Percentiles rank a stretch among this genome's conserved stretches.
Conservation (phyloP, 2,329 filamentous ascomycete species). For the Botrytis deweyae region DNA sequence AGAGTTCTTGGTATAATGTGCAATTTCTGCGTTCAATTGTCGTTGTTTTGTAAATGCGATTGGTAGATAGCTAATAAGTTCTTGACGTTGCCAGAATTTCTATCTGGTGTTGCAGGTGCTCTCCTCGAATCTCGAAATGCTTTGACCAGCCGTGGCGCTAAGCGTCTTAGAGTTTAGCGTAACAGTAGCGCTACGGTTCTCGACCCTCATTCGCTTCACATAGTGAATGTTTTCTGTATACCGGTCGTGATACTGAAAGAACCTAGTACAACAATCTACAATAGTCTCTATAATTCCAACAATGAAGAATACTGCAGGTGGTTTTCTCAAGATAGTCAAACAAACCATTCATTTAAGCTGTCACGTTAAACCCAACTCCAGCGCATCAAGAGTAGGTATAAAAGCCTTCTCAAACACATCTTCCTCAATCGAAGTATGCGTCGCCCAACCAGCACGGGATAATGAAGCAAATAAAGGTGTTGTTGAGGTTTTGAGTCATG, state of each 20-base stretch:
- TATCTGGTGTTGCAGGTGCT: not conserved
- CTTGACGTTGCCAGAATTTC: not conserved
- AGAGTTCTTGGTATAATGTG: no score
- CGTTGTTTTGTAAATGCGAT: not conserved
- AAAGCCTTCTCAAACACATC: constrained; percentile 49
- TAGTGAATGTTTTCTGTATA: not conserved
- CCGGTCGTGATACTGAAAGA: not conserved
- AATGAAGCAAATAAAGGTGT: constrained; percentile 70
- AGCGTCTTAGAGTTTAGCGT: not conserved
- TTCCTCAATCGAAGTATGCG: constrained; percentile 61
- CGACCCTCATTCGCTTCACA: not conserved
- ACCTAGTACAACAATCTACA: not conserved
- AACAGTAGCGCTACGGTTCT: not conserved
- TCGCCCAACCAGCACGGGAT: constrained; percentile 63
- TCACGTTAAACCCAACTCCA: constrained; percentile 66
- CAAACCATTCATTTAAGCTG: constrained; percentile 57
- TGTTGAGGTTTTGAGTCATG: constrained; percentile 59
- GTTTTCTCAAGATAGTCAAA: not conserved
- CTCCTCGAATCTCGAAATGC: constrained; percentile 14
- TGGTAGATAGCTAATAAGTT: not conserved
- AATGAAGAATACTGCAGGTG: not conserved
- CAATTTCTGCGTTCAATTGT: not conserved
- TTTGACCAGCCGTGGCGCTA: not conserved
- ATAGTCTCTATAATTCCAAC: not conserved
- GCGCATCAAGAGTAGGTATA: constrained; percentile 61